These are phyloP conservation scores for Daldinia concentrica DNA, from an alignment of 495 filamentous ascomycete genomes.

Conservation along the genomic window DNA sequence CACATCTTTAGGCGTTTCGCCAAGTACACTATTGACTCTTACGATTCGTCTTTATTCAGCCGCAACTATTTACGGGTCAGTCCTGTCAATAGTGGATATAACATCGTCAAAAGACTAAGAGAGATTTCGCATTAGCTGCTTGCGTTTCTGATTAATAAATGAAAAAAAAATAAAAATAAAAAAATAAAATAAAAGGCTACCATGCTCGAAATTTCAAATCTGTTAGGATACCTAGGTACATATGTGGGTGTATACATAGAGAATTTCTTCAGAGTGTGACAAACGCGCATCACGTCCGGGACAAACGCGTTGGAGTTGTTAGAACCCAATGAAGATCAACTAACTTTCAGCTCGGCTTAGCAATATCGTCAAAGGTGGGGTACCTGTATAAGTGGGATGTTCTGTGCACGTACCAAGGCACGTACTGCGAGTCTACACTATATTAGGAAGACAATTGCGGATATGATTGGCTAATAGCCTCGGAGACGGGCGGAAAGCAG, in stretches of 20 bases:
- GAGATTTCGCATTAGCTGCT: not conserved
- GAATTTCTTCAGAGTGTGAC: too few species aligned
- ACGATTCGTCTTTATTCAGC: not conserved
- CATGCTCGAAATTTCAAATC: too few species aligned
- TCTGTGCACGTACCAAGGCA: not conserved
- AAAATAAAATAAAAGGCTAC: too few species aligned
- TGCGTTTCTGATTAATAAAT: not conserved
- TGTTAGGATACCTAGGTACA: too few species aligned
- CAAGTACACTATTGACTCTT: constrained; percentile 14
- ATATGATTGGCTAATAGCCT: not conserved
- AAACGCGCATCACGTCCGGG: too few species aligned
- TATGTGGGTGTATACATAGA: too few species aligned
- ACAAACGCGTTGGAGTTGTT: not conserved
- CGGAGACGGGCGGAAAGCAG: not conserved
- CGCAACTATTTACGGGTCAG: not conserved
- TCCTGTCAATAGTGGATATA: not conserved
- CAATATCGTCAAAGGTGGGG: constrained; percentile 2
- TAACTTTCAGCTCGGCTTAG: constrained; percentile 32
- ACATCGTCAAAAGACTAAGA: too few species aligned
- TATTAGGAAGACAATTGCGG: not conserved
- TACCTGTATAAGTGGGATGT: not conserved
- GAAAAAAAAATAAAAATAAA: not conserved
- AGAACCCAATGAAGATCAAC: not conserved
- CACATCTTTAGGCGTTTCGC: constrained; percentile 1
- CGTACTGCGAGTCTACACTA: not conserved